These are phyloP conservation scores for Paramecium caudatum DNA, from an alignment of 73 alveolate genomes.

Conservation along the genomic window DNA sequence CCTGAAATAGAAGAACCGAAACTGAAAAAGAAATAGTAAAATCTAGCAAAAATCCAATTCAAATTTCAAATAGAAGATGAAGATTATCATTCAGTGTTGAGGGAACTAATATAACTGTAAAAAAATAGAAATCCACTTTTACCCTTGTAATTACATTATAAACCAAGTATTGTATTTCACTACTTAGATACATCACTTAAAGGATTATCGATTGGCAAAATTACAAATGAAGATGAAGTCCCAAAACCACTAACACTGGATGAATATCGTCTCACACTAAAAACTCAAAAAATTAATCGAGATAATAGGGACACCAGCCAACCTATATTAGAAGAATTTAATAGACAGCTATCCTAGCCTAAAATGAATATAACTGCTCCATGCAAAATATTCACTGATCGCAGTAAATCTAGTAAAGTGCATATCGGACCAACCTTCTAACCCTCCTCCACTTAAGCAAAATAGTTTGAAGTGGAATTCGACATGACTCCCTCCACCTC, in stretches of 20 bases:
- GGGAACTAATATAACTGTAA: neutral
- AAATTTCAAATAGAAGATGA: constrained; percentile 51
- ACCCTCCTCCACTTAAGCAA: neutral
- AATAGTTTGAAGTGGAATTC: constrained; percentile 41
- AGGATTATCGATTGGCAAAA: constrained; percentile 28
- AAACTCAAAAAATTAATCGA: neutral
- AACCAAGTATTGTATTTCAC: neutral
- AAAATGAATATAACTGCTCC: neutral
- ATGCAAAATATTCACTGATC: constrained; percentile 6
- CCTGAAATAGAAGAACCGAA: constrained; percentile 48
- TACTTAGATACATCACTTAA: neutral
- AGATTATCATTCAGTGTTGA: constrained; percentile 37
- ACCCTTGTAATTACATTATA: neutral
- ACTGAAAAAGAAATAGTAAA: constrained; percentile 25
- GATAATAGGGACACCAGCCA: constrained; percentile 23
- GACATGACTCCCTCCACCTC: neutral
- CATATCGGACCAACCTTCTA: constrained; percentile 32
- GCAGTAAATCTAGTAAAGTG: constrained; percentile 28
- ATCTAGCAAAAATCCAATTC: constrained; percentile 2
- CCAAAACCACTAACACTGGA: neutral
- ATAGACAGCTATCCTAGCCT: neutral
- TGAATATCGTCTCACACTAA: neutral
- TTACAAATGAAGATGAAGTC: neutral
- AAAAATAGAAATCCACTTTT: neutral
- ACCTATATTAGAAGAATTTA: constrained; percentile 43